Evolutionary conservation across 2,329 filamentous ascomycete genomes (phyloP).

Genomic region (Zarea fungicola): DNA sequence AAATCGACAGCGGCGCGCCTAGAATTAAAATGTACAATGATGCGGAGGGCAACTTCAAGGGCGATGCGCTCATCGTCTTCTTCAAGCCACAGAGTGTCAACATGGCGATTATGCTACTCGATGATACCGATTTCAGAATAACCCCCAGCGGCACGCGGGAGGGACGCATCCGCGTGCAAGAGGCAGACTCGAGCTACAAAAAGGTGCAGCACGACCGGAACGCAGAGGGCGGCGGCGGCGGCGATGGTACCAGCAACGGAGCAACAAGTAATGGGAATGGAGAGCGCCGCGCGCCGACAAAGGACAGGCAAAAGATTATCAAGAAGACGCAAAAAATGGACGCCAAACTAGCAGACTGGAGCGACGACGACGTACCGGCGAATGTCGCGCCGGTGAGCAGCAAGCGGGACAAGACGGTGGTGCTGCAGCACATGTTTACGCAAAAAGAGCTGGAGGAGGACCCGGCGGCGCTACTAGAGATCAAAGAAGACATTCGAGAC

Average conservation of each 20-base stretch:
- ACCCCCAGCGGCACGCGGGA: conserved; percentile 43
- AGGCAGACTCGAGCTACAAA: conserved; percentile 88
- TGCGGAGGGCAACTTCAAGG: conserved; percentile 79
- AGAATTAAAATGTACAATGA: conserved; percentile 92
- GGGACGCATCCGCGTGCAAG: conserved; percentile 73
- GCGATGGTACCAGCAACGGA: conserved; percentile 19
- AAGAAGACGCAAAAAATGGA: conserved; percentile 87
- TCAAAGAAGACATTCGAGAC: conserved; percentile 89
- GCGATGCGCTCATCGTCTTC: conserved; percentile 88
- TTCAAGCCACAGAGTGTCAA: conserved; percentile 92
- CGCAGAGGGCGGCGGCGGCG: conserved; percentile 20
- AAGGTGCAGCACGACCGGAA: conserved; percentile 64
- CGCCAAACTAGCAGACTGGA: conserved; percentile 91
- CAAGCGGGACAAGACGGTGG: conserved; percentile 72
- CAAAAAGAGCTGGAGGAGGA: conserved; percentile 80
- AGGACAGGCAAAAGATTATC: conserved; percentile 83
- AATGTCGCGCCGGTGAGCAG: conserved; percentile 35
- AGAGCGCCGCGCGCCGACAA: conserved; percentile 37
- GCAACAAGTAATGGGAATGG: conserved; percentile 20
- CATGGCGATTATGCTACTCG: conserved; percentile 73
- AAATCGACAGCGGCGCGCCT: conserved; percentile 81
- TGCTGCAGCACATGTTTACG: conserved; percentile 92
- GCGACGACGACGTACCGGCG: conserved; percentile 71
- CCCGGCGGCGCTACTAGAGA: conserved; percentile 74
- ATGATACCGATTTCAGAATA: conserved; percentile 76